Evolutionary conservation across 2,329 filamentous ascomycete genomes (phyloP), one percentile per base, ranked within the genome.

Genomic region (Byssochlamys sp.): DNA sequence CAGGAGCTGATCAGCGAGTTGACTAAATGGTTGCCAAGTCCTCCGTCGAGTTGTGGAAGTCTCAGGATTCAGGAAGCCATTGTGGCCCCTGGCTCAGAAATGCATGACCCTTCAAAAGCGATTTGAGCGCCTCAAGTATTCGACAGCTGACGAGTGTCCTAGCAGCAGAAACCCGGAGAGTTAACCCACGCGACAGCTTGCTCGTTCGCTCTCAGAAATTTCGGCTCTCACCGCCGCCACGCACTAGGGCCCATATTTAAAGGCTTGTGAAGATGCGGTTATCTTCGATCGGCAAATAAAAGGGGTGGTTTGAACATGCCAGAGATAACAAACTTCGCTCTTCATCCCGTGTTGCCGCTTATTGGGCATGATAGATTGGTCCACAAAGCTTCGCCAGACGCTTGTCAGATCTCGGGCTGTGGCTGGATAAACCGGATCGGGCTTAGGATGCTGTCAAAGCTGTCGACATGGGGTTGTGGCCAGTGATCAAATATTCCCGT

Each of bases 311-410:
- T 45, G 19, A 19, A 19, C 19, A 19, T 19, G 14, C 14, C n/a
- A 24, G 39, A 45, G 39, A 45, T 45, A 45, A 45, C 14, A 45
- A 24, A 19, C n/a, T 45, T 45, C 39, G 19, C 39, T 10, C 19
- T 45, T 45, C n/a, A 4, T 45, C n/a, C 29, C 7, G 11, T 19
- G 19, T 2, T n/a, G 39, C 19, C n/a, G 39, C 39, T 19, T 45
- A 45, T 45, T 45, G 39, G 39, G 6, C 39, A 45, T 45, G 39
- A 45, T 45, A 19, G 14, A 64, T 51, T 2, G 56, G 25, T 28
- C 64, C 65, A 53, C 62, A 65, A 12, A 63, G 28, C 9, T 64
- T 53, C 55, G 63, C 48, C 7, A 51, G 51, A n/a, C 12, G 35
- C n/a, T 45, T 45, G 35, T 19, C 35, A 45, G 19, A 45, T 45